Evolutionary conservation across 805 yeast genomes (phyloP), one percentile per base, ranked within the genome.

Genomic region (Wickerhamia fluorescens): DNA sequence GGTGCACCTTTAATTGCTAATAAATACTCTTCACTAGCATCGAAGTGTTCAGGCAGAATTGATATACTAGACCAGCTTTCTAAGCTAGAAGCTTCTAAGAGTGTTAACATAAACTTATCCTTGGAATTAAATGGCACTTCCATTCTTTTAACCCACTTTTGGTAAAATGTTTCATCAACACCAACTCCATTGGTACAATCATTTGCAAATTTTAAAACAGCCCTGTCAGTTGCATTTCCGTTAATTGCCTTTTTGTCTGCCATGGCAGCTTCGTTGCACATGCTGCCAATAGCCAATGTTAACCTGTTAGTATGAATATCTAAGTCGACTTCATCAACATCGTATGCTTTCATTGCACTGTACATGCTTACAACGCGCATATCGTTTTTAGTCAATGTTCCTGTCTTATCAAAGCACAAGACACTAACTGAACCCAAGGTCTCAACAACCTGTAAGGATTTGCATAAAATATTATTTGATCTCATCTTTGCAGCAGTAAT

Each of bases 361-460:
- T 34, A 43, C 9, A 43, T 42, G 25, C 50, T 41, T 2, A 62
- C 59, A 2, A 63, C 69, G 16, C 49, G 35, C 71, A 71, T 69
- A 33, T 58, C 57, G 44, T 71, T 71, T 38, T 68, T 58, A 16
- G 79, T 73, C 27, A 73, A 50, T 4, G 69, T 62, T 10, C 69
- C 69, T 5, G 69, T 62, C 34, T 62, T 62, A 34, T 61, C 69
- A 16, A 59, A 55, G 36, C 67, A 62, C 20, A 61, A 40, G 29
- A 47, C 73, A 42, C 69, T 68, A 14, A 73, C 70, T 10, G 73
- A 61, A 10, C 79, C 81, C 38, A 74, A 53, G 11, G 79, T 73
- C 45, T 74, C 80, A 16, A 71, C 71, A 15, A 66, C 61, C 10
- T 68, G 47, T 29, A 70, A 48, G 3, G 68, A 51, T 36, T 69